Base-by-base conservation (phyloP, 2,329 filamentous ascomycete genomes). In the Neofusicoccum laricinum region DNA sequence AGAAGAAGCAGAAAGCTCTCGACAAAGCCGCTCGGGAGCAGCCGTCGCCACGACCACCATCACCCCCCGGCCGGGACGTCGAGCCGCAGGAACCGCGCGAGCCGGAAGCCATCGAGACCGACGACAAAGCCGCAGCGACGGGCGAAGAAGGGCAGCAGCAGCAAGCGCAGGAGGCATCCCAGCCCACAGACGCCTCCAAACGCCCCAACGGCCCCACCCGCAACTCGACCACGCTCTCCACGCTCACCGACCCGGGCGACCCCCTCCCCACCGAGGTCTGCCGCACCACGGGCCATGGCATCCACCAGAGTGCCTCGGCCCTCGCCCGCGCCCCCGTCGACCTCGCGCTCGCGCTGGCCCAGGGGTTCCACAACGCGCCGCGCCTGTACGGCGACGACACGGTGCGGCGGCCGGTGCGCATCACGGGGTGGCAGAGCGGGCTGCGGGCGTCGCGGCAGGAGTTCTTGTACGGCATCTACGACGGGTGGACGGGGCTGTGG, bases 281-380 rank as follows among this genome's bases (percentile, higher is more conserved):
- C 8, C 76, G 80, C 4, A 81, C 88, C 36, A 76, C 87, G n/a
- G 79, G 80, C 2, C 78, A 79, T 63, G 85, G 84, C 1, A 75
- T 87, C 17, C 77, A 77, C 25, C 81, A 82, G 67, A 82, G 85
- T 0, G 81, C 81, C 0, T 71, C 77, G 2, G 84, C 86, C 3
- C 75, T 88, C 3, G 80, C 80, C 6, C 80, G 79, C 66, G 84
- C 86, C 0, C 88, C 88, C 0, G 84, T 89, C 67, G 83, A 88
- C 68, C 73, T 90, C 2, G 81, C 84, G 0, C 76, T 90, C 45
- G 86, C 86, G 0, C 72, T 90, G 1, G 86, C 86, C 1, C 87
- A 90, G 71, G 88, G 88, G 1, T 90, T 90, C 67, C 88, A 90
- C 72, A 91, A 91, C 67, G 87, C 87, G 0, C 88, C 88, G 1